These are phyloP conservation scores for Aristolochia fimbriata DNA, from an alignment of 164 flowering plant genomes.

Conservation along the genomic window DNA sequence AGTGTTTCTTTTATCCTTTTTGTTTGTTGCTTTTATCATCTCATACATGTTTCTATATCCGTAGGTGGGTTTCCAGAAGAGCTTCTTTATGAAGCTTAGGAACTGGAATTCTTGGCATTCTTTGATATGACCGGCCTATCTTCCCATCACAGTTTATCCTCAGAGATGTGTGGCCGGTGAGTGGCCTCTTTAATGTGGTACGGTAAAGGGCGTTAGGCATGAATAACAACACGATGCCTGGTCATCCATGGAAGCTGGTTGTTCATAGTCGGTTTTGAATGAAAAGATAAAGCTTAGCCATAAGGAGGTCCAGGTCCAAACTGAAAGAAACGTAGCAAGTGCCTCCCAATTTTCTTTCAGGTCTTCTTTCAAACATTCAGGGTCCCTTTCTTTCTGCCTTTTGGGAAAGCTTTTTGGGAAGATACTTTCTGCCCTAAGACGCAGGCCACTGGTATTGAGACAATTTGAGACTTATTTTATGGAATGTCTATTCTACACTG, in stretches of 20 bases:
- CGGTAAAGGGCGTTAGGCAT: background rate
- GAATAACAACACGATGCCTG: background rate
- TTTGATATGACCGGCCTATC: too few species aligned
- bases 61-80: too few species aligned
- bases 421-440: too few species aligned
- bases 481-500: too few species aligned
- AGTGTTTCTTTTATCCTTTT: too few species aligned
- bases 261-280: background rate
- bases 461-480: too few species aligned
- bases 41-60: too few species aligned
- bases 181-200: background rate
- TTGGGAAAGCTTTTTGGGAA: background rate
- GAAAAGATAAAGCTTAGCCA: conserved; percentile 1
- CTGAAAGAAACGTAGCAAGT: background rate
- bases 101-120: too few species aligned
- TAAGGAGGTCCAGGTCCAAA: background rate
- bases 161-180: background rate
- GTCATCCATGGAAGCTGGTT: background rate
- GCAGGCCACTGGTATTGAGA: too few species aligned
- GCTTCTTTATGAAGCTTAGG: too few species aligned
- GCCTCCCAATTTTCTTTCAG: background rate
- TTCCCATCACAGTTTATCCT: background rate
- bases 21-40: too few species aligned
- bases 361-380: background rate
- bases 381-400: background rate